phyloP scores from a whole-genome alignment of 116 monocot genomes.

The Cymodocea nodosa region DNA sequence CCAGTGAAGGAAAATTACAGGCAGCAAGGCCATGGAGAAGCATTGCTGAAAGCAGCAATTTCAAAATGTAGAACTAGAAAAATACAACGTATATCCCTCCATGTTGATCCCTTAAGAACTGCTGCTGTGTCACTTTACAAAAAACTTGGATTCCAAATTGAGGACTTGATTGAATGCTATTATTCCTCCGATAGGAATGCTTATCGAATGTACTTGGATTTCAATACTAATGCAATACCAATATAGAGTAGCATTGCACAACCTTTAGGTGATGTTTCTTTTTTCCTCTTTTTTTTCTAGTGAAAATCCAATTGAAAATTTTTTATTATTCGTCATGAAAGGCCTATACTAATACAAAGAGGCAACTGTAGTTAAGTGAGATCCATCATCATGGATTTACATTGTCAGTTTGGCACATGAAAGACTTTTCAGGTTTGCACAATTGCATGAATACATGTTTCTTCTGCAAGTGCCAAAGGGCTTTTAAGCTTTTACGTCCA shows the following conservation, averaged over 20 bases:
- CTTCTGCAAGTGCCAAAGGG: no score
- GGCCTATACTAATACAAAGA: no score
- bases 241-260: not conserved
- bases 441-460: no score
- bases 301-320: no score
- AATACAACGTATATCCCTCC: constrained; percentile 62
- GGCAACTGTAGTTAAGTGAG: no score
- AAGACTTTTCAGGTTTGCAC: no score
- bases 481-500: no score
- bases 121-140: constrained; percentile 58
- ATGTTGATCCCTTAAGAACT: constrained; percentile 65
- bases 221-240: constrained; percentile 5
- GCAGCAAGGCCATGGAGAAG: constrained; percentile 56
- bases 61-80: constrained; percentile 56
- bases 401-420: no score
- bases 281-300: no score
- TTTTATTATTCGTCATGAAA: no score
- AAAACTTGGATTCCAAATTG: constrained; percentile 64
- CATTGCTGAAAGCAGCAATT: constrained; percentile 62
- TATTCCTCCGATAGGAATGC: constrained; percentile 70
- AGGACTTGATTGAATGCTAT: constrained; percentile 42
- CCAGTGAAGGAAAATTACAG: constrained; percentile 73
- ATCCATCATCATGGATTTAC: no score
- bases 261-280: no score
- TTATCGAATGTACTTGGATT: constrained; percentile 83